A percentile compares a stretch with the other conserved stretches of the same genome.
Evolutionary conservation across 306 rosid genomes (phyloP).

Genomic region (Alnus rubra): DNA sequence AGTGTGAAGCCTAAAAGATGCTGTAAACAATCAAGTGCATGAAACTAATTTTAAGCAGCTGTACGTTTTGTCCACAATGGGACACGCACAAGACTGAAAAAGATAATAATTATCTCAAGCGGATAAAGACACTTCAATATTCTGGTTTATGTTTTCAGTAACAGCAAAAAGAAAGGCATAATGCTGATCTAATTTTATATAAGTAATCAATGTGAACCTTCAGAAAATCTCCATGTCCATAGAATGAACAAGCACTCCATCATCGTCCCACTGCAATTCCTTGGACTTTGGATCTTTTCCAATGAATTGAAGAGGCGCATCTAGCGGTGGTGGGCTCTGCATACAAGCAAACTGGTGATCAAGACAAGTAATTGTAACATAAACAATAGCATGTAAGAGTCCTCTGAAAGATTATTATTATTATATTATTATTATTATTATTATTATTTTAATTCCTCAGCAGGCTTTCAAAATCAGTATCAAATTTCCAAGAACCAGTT

Average conservation of each 20-base stretch:
- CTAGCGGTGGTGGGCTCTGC: conserved; percentile 86
- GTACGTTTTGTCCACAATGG: background rate
- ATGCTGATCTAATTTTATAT: conserved; percentile 3
- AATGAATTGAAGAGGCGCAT: conserved; percentile 56
- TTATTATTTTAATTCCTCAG: background rate
- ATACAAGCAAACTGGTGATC: conserved; percentile 19
- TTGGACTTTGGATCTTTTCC: conserved; percentile 56
- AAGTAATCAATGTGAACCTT: conserved; percentile 34
- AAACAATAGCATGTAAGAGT: conserved; percentile 2
- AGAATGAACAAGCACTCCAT: conserved; percentile 67
- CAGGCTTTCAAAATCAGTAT: background rate
- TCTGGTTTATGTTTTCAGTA: conserved; percentile 4
- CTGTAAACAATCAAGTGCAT: background rate
- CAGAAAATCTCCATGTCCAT: conserved; percentile 71
- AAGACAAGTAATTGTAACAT: conserved; percentile 8
- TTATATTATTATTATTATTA: too few species aligned
- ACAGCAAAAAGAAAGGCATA: conserved; percentile 11
- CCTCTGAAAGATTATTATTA: background rate
- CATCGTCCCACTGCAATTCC: conserved; percentile 74
- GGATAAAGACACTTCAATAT: background rate
- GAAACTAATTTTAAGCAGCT: background rate
- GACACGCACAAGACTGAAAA: background rate
- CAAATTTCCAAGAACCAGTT: conserved; percentile 19
- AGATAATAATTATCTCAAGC: background rate
- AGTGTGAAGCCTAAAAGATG: background rate